Conservation (phyloP, 345 rosid species). For the Moricandia moricandioides region DNA sequence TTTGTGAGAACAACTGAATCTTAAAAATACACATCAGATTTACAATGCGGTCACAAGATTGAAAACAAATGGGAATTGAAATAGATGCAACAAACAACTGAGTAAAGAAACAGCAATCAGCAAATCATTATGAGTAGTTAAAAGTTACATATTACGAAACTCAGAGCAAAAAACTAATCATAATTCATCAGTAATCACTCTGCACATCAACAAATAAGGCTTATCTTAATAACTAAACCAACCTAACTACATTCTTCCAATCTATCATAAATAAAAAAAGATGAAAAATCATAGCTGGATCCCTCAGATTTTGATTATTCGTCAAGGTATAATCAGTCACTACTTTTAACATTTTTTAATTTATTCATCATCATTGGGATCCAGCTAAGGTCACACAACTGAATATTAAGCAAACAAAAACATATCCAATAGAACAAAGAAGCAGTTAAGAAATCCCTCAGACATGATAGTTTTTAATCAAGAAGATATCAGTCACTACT, state of each 20-base stretch:
- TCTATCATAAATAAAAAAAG: neutral
- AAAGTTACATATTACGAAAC: neutral
- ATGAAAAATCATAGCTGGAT: neutral
- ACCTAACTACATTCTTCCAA: neutral
- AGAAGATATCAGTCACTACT: slow-evolving; percentile 25
- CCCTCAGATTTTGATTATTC: slow-evolving; percentile 20
- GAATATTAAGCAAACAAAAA: neutral
- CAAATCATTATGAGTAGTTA: neutral
- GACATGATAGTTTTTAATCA: slow-evolving; percentile 10
- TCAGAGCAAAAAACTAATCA: neutral
- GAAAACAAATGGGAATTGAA: neutral
- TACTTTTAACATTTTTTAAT: slow-evolving; percentile 25
- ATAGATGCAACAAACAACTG: neutral
- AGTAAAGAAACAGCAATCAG: neutral
- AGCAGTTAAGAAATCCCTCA: slow-evolving; percentile 11
- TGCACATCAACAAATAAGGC: neutral
- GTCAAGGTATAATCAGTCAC: slow-evolving; percentile 22
- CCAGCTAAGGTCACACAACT: neutral
- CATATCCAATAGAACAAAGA: neutral
- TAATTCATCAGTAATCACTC: neutral
- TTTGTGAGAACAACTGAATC: neutral
- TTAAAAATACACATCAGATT: neutral
- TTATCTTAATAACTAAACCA: neutral
- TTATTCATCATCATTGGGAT: slow-evolving; percentile 18
- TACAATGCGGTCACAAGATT: neutral